A percentile compares a stretch with the other conserved stretches of the same genome.
These are phyloP conservation scores for Pseudohalonectria lignicola DNA, from an alignment of 2,329 filamentous ascomycete genomes.

Conservation along the genomic window DNA sequence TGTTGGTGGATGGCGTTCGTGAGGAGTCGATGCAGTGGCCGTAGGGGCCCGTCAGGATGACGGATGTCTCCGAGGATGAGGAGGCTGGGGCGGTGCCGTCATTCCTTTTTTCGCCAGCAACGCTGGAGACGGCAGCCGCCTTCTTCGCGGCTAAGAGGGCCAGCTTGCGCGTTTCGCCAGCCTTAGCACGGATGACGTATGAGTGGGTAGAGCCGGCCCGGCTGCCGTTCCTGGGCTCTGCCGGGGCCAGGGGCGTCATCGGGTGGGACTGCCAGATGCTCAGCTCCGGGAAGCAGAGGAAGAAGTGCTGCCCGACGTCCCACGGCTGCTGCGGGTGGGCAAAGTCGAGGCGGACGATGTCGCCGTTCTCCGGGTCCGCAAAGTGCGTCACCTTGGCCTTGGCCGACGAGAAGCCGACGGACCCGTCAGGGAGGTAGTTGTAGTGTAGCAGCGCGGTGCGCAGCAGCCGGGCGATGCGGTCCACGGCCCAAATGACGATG, in stretches of 20 bases:
- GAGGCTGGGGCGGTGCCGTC: not conserved
- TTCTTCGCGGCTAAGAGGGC: slow-evolving; percentile 30
- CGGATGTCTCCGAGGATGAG: slow-evolving; percentile 24
- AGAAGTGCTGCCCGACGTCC: slow-evolving; percentile 62
- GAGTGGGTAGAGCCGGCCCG: slow-evolving; percentile 29
- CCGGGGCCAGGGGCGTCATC: slow-evolving; percentile 52
- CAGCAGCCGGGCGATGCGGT: slow-evolving; percentile 47
- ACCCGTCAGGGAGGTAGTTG: slow-evolving; percentile 23
- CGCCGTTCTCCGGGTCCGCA: slow-evolving; percentile 42
- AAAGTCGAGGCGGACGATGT: slow-evolving; percentile 57
- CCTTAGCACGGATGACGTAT: slow-evolving; percentile 46
- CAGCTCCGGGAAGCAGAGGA: slow-evolving; percentile 53
- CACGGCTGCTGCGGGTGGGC: slow-evolving; percentile 48
- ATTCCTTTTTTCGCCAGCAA: no score
- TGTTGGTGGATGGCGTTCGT: slow-evolving; percentile 28
- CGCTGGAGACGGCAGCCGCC: slow-evolving; percentile 14
- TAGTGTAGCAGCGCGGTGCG: slow-evolving; percentile 52
- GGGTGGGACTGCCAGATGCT: slow-evolving; percentile 65
- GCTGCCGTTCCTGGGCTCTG: slow-evolving; percentile 18
- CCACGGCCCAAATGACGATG: slow-evolving; percentile 53
- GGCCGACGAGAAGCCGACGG: slow-evolving; percentile 23
- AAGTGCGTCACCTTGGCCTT: slow-evolving; percentile 41
- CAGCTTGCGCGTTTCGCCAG: slow-evolving; percentile 47
- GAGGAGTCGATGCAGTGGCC: slow-evolving; percentile 28
- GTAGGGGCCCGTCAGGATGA: slow-evolving; percentile 54